phyloP scores from a whole-genome alignment of 2,329 filamentous ascomycete species.

The Cytospora piceae region DNA sequence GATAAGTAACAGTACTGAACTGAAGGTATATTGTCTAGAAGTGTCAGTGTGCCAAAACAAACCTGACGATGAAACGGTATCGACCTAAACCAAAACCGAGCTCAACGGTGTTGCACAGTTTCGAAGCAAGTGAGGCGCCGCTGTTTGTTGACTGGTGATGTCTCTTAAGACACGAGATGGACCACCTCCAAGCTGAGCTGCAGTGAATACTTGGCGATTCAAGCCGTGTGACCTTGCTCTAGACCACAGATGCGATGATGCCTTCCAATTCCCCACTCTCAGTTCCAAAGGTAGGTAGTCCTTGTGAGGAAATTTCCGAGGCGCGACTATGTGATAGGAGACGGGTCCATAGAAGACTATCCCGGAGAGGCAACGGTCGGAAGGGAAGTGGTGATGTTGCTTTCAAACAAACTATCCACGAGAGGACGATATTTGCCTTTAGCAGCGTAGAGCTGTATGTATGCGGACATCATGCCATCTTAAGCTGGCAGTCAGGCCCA shows the following conservation, averaged over 20 bases:
- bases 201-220: constrained; percentile 9
- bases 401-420: not conserved
- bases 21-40: not conserved
- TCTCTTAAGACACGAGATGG: constrained; percentile 4
- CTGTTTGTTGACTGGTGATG: not conserved
- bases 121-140: constrained; percentile 1
- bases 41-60: not conserved
- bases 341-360: not conserved
- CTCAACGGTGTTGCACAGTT: constrained; percentile 3
- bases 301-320: not conserved
- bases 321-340: not conserved
- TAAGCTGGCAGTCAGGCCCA: not conserved
- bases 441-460: not conserved
- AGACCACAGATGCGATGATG: not conserved
- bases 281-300: not conserved
- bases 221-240: not conserved
- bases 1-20: not conserved
- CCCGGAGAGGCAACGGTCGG: not conserved
- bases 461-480: not conserved
- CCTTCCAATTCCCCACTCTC: not conserved
- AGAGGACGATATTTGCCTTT: not conserved
- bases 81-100: not conserved
- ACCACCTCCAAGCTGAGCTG: constrained; percentile 1
- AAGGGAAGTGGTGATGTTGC: not conserved
- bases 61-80: not conserved